Evolutionary conservation across 1,284 basidiomycete genomes (phyloP).

Genomic region (Fomitopsis pinicola): DNA sequence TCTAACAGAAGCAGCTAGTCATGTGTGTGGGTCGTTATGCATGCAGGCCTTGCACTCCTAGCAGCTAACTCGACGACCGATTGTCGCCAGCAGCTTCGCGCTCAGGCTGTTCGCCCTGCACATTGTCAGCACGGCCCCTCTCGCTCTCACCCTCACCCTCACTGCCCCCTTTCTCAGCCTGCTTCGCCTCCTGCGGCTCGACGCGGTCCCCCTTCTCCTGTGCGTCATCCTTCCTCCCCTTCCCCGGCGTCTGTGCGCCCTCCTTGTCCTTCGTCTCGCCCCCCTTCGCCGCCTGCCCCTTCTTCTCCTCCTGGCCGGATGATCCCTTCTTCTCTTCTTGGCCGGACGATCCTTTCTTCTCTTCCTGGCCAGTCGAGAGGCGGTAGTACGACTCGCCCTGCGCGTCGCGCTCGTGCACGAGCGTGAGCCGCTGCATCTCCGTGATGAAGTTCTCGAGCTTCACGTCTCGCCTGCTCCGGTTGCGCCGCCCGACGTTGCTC

Average conservation of each 20-base stretch:
- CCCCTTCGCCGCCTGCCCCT: not conserved
- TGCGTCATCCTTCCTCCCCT: not conserved
- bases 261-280: not conserved
- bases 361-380: not conserved
- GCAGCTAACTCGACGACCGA: not conserved
- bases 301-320: not conserved
- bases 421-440: conserved; percentile 6
- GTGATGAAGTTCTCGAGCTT: conserved; percentile 8
- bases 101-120: not conserved
- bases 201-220: not conserved
- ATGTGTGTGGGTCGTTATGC: not conserved
- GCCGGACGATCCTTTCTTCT: not conserved
- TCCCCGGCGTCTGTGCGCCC: not conserved
- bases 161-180: no score
- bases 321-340: not conserved
- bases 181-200: not conserved
- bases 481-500: conserved; percentile 7
- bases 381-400: conserved; percentile 4
- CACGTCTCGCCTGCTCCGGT: conserved; percentile 7
- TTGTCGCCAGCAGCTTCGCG: not conserved
- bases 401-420: conserved; percentile 5
- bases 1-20: no score
- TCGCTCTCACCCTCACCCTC: not conserved
- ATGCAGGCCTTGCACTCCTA: not conserved
- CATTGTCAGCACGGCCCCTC: not conserved